phyloP scores from a whole-genome alignment of 139 green algal species.

The Volvox africanus region DNA sequence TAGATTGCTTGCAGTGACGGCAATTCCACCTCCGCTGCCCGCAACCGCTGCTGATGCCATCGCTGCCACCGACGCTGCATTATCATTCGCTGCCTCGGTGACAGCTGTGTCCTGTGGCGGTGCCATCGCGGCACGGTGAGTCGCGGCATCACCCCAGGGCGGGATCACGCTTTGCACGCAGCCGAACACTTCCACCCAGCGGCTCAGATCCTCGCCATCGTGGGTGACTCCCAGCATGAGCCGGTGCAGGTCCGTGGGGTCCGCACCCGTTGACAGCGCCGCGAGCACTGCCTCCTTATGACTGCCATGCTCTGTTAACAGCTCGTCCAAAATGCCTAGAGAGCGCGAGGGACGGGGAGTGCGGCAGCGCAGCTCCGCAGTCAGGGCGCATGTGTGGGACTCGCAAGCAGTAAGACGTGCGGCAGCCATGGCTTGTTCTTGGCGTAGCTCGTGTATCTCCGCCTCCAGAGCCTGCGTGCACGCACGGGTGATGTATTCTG shows the following conservation, averaged over 20 bases:
- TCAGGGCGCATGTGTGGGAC: background rate
- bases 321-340: slow-evolving; percentile 13
- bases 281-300: slow-evolving; percentile 13
- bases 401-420: background rate
- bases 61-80: no score
- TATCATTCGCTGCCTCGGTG: no score
- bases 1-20: no score
- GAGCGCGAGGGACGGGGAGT: slow-evolving; percentile 34
- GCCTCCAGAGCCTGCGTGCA: slow-evolving; percentile 21
- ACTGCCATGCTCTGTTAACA: background rate
- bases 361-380: slow-evolving; percentile 6
- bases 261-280: slow-evolving; percentile 23
- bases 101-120: slow-evolving; percentile 2
- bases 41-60: no score
- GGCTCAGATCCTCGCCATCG: slow-evolving; percentile 3
- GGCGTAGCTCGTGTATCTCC: slow-evolving; percentile 15
- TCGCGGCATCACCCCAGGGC: slow-evolving; percentile 26
- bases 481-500: no score
- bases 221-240: slow-evolving; percentile 38
- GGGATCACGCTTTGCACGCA: background rate
- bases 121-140: background rate
- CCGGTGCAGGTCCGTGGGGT: slow-evolving; percentile 28
- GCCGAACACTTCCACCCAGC: slow-evolving; percentile 26
- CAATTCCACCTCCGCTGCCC: no score
- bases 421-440: background rate